Percentiles rank a stretch among this genome's conserved stretches.
Conservation (phyloP, 75 land plant genomes). For the Picea sitchensis region DNA sequence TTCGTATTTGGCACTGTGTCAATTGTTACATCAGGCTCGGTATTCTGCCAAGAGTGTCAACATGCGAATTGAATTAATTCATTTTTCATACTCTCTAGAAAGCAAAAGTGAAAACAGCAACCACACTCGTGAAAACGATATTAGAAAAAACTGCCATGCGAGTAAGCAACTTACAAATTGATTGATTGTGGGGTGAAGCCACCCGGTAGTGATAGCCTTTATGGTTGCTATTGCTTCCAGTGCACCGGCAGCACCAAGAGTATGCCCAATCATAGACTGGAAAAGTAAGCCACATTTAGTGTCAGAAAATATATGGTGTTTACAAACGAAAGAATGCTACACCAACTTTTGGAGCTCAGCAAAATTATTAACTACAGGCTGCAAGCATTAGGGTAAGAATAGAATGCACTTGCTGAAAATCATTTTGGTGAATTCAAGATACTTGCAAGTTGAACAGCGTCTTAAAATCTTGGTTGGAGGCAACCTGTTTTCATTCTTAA, state of each 20-base stretch:
- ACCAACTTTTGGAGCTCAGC: background rate
- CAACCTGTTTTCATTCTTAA: conserved; percentile 3
- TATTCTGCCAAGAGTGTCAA: conserved; percentile 1
- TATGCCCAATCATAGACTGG: conserved; percentile 66
- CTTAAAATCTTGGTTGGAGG: background rate
- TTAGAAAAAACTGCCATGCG: background rate
- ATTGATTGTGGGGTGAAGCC: conserved; percentile 61
- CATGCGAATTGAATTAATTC: background rate
- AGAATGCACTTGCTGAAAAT: background rate
- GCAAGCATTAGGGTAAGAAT: background rate
- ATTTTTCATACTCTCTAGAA: background rate
- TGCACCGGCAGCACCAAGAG: conserved; percentile 62
- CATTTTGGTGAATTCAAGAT: no score
- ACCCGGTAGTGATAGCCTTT: conserved; percentile 58
- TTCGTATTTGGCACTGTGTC: conserved; percentile 61
- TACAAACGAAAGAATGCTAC: background rate
- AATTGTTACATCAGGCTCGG: conserved; percentile 45
- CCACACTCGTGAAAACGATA: no score
- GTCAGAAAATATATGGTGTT: background rate
- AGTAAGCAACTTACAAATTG: conserved; percentile 29
- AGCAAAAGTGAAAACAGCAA: background rate
- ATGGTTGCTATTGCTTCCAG: conserved; percentile 59
- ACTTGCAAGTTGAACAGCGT: no score
- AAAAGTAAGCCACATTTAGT: background rate
- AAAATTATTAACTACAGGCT: background rate